Evolutionary conservation across 192 early-diverging fungal species (phyloP), one percentile per base, ranked within the genome.

Genomic region (Rhizophlyctis rosea): DNA sequence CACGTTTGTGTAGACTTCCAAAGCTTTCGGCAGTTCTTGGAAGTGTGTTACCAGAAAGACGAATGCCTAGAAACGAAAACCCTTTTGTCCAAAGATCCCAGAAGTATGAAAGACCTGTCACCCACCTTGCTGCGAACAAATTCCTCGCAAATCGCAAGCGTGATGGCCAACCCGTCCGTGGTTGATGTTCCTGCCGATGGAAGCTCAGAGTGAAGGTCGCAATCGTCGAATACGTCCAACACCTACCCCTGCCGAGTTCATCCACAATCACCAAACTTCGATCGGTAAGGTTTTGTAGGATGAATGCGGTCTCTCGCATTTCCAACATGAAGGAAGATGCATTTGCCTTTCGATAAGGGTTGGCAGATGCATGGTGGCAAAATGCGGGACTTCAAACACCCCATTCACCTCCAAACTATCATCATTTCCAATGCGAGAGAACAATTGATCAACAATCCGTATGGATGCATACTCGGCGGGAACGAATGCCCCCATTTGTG

Each of bases 251-350:
- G 13, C 93, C 95, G 23, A 98, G 83, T 76, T 98, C 95, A 69
- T 98, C 95, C 65, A 98, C 90, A 48, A 95, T 70, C 0, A 98
- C 82, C 52, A 98, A 68, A 36, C 84, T 86, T 47, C 80, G 66
- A 29, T 79, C 70, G 29, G 85, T 86, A 24, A 82, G 82, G 62
- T 88, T 83, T 49, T 88, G 75, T 57, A 97, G 68, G 61, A 98
- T 92, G 51, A 82, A 88, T 5, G 90, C 79, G 0, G 87, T 85
- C 62, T 95, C 95, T 50, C 77, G 76, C 92, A 95, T 95, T 56
- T 98, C 95, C 5, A 81, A 67, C 79, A 91, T 82, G 69, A 96
- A 98, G 0, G 91, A 82, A 2, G 90, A 92, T 30, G 84, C 79
- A 29, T 78, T 79, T 3, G 70, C 71, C 33, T 70, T 47, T n/a